Evolutionary conservation across 148 eudicot genomes (phyloP), one percentile per base, ranked within the genome.

Genomic region (Pharnaceum exiguum): DNA sequence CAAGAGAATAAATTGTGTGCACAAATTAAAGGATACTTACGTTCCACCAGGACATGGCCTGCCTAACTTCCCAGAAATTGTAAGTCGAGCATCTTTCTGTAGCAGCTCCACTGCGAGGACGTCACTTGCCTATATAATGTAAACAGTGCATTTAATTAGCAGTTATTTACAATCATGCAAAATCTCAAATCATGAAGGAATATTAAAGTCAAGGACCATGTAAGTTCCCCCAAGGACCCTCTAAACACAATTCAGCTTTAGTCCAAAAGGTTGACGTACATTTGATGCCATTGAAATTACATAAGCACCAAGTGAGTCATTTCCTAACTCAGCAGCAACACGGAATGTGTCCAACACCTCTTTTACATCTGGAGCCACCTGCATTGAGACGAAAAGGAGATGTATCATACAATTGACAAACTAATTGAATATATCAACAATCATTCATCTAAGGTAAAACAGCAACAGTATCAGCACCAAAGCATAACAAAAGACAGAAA

Each of bases 261-360:
- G n/a, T 24, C 18, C 16, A 17, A 55, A 52, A 57, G 22, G 26
- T 24, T 10, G 27, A 40, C 76, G 51, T 82, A 87, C 97, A 75
- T 87, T 82, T 53, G 95, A 84, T 56, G 95, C 97, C 95, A 90
- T 90, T 35, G 97, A 90, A 71, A 86, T 90, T 60, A 87, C 91
- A 73, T 90, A 90, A 59, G 97, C 97, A 75, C 95, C 97, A 21
- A 90, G 77, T 38, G 89, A 84, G 71, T 87, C 95, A 70, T 82
- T 80, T 66, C 97, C 97, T 64, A 90, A 75, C 73, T 84, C 89
- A 56, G 95, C 95, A 63, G 91, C 97, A 51, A 87, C 80, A 46
- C 71, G 73, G 63, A 90, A 87, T 58, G 97, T 78, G 55, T 90
- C 93, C 77, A 87, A 67, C 19, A 90, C 97, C 75, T 90, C 93